These are phyloP conservation scores for Nicotiana noctiflora DNA, from an alignment of 257 asterid species.

Conservation along the genomic window DNA sequence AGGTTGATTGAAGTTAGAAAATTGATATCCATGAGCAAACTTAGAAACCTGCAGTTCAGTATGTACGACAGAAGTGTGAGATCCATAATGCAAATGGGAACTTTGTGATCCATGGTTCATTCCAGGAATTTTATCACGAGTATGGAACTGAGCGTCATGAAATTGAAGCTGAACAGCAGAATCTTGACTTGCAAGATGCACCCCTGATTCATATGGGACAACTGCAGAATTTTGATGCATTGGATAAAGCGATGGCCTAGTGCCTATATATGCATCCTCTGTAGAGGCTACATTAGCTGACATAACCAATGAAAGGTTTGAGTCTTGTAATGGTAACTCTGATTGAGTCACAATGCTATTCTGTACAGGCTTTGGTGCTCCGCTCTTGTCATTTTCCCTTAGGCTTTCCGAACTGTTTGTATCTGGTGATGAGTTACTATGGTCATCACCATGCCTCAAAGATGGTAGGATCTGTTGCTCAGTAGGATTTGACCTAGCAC, in stretches of 20 bases:
- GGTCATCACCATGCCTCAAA: constrained; percentile 26
- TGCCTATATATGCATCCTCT: constrained; percentile 6
- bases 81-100: constrained; percentile 23
- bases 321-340: constrained; percentile 25
- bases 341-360: constrained; percentile 20
- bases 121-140: constrained; percentile 18
- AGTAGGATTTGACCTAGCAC: constrained; percentile 22
- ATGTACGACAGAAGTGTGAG: constrained; percentile 28
- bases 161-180: constrained; percentile 1
- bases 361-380: constrained; percentile 19
- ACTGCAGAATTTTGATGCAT: constrained; percentile 24
- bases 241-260: constrained; percentile 21
- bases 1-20: constrained; percentile 29
- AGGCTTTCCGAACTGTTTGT: constrained; percentile 22
- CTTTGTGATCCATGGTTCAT: constrained; percentile 16
- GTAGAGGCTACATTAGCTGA: constrained; percentile 24
- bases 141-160: constrained; percentile 14
- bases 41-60: constrained; percentile 26
- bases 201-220: constrained; percentile 24
- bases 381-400: constrained; percentile 16
- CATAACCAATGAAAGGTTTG: constrained; percentile 27
- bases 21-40: constrained; percentile 21
- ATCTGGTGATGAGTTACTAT: constrained; percentile 23
- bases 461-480: constrained; percentile 25
- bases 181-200: constrained; percentile 2